A percentile compares a stretch with the other conserved stretches of the same genome.
Evolutionary conservation across 2,329 filamentous ascomycete species (phyloP).

Genomic region (Akanthomyces dipterigenus): DNA sequence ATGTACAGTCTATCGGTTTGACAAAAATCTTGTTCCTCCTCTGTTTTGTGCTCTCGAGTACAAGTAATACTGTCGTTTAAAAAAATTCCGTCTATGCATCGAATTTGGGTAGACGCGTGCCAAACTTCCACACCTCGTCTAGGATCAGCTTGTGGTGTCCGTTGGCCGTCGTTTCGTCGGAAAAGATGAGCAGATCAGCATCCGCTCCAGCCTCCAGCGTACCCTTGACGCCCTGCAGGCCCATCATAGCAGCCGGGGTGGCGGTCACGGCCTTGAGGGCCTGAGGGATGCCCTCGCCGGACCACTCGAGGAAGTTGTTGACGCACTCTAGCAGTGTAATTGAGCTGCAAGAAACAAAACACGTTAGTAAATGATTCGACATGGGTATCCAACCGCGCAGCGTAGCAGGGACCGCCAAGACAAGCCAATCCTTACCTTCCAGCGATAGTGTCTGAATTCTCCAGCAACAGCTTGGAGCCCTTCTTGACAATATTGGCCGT

Average conservation of each 20-base stretch:
- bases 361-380: background rate
- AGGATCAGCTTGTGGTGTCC: conserved; percentile 49
- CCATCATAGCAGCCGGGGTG: conserved; percentile 72
- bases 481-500: conserved; percentile 59
- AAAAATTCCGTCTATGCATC: conserved; percentile 4
- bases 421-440: conserved; percentile 48
- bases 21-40: background rate
- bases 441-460: conserved; percentile 73
- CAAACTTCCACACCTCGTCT: conserved; percentile 80
- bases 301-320: conserved; percentile 73
- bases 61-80: background rate
- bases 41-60: background rate
- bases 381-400: background rate
- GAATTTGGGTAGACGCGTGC: conserved; percentile 39
- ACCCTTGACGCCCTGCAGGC: conserved; percentile 61
- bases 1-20: conserved; percentile 8
- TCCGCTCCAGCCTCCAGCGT: conserved; percentile 55
- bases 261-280: conserved; percentile 67
- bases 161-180: conserved; percentile 39
- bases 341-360: conserved; percentile 37
- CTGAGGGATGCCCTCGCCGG: conserved; percentile 59
- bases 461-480: conserved; percentile 65
- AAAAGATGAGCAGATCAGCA: conserved; percentile 63
- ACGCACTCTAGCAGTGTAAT: conserved; percentile 75
- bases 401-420: background rate